These are phyloP conservation scores for Mycena floridula DNA, from an alignment of 768 basidiomycete species.

Conservation along the genomic window DNA sequence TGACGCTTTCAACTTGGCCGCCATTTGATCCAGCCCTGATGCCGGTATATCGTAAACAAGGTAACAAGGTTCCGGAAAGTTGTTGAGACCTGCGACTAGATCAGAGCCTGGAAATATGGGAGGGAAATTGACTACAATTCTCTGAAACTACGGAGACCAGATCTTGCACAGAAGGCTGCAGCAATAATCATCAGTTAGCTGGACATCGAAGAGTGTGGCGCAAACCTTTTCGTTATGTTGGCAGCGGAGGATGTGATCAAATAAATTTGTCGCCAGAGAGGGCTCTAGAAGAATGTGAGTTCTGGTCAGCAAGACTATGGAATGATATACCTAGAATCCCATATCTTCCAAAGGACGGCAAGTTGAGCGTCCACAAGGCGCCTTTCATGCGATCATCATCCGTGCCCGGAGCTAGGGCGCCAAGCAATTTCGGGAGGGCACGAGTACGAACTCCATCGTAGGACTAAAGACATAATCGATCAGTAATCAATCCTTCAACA, in stretches of 20 bases:
- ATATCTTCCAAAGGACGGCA: slow-evolving; percentile 55
- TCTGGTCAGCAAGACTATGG: neutral
- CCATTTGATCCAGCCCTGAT: slow-evolving; percentile 30
- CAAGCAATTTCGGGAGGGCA: slow-evolving; percentile 52
- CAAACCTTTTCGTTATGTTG: slow-evolving; percentile 81
- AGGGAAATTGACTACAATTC: slow-evolving; percentile 38
- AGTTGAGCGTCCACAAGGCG: slow-evolving; percentile 73
- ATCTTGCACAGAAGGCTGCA: slow-evolving; percentile 71
- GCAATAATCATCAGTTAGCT: neutral
- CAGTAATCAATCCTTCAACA: neutral
- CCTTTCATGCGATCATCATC: slow-evolving; percentile 95
- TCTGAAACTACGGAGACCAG: slow-evolving; percentile 59
- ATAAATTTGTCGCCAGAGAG: slow-evolving; percentile 49
- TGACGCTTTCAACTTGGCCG: slow-evolving; percentile 28
- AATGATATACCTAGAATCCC: slow-evolving; percentile 35
- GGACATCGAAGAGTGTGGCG: neutral
- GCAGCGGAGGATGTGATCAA: slow-evolving; percentile 59
- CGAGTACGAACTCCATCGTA: slow-evolving; percentile 67
- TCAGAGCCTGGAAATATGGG: neutral
- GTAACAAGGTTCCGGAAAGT: slow-evolving; percentile 57
- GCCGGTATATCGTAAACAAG: slow-evolving; percentile 49
- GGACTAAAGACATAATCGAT: slow-evolving; percentile 27
- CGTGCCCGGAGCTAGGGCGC: slow-evolving; percentile 55
- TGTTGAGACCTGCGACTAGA: slow-evolving; percentile 40
- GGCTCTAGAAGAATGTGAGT: slow-evolving; percentile 42